Evolutionary conservation across 1,284 basidiomycete species (phyloP).

Genomic region (Microbotryum scabiosae): DNA sequence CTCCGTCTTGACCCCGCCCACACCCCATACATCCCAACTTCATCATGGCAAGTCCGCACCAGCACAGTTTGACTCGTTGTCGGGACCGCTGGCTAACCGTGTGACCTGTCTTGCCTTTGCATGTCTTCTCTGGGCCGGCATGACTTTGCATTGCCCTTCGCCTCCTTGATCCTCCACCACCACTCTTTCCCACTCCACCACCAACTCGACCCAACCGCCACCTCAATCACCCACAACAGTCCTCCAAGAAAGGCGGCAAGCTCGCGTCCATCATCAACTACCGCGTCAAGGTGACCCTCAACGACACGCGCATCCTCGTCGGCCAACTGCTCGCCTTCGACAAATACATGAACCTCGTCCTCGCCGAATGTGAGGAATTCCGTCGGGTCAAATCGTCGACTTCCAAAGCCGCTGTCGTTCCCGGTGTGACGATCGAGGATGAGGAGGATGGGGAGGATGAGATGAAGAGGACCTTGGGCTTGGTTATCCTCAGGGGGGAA

Average conservation of each 20-base stretch:
- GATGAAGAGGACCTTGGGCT: constrained; percentile 89
- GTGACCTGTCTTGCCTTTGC: too few species aligned
- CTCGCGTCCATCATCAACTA: constrained; percentile 98
- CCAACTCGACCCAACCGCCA: too few species aligned
- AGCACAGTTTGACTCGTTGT: too few species aligned
- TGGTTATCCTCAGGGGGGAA: constrained; percentile 94
- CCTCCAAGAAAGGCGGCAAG: constrained; percentile 70
- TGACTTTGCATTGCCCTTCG: too few species aligned
- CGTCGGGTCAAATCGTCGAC: constrained; percentile 70
- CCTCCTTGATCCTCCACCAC: too few species aligned
- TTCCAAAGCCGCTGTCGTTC: constrained; percentile 39
- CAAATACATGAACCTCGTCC: constrained; percentile 98
- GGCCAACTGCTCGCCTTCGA: constrained; percentile 99
- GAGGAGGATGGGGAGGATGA: constrained; percentile 59
- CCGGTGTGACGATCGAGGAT: constrained; percentile 15
- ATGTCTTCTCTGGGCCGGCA: too few species aligned
- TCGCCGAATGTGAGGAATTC: constrained; percentile 96
- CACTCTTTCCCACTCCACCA: too few species aligned
- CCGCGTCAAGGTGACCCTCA: constrained; percentile 93
- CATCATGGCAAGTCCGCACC: too few species aligned
- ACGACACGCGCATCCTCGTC: constrained; percentile 89
- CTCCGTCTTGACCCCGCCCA: too few species aligned
- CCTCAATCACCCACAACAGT: neutral
- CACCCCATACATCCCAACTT: too few species aligned
- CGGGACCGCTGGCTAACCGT: too few species aligned